Conservation (phyloP, 768 basidiomycete species). For the Termitomyces titanicus region DNA sequence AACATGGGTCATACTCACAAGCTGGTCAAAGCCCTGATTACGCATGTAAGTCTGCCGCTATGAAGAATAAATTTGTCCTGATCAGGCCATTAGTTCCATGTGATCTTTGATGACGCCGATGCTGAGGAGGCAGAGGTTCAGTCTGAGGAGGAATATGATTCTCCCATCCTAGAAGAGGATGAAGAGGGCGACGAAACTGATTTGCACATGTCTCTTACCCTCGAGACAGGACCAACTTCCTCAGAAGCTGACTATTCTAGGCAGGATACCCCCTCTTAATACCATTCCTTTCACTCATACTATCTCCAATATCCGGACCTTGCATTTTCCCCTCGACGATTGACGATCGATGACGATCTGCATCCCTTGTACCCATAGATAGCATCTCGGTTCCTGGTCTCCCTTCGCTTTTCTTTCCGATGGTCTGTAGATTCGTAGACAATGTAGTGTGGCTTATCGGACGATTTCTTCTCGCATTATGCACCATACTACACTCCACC, state of each 20-base stretch:
- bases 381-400: conserved; percentile 1
- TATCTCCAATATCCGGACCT: conserved; percentile 4
- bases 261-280: conserved; percentile 18
- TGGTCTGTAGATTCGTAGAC: conserved; percentile 14
- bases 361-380: conserved; percentile 14
- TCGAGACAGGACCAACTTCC: conserved; percentile 13
- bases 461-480: conserved; percentile 13
- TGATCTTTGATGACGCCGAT: conserved; percentile 72
- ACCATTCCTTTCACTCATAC: conserved; percentile 7
- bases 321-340: conserved; percentile 1
- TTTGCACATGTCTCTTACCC: conserved; percentile 12
- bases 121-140: conserved; percentile 60
- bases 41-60: conserved; percentile 52
- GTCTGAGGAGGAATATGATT: conserved; percentile 62
- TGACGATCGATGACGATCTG: conserved; percentile 7
- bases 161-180: conserved; percentile 65
- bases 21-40: conserved; percentile 72
- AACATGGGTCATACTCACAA: conserved; percentile 80
- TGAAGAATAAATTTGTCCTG: conserved; percentile 4
- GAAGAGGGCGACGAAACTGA: conserved; percentile 42
- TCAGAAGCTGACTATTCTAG: conserved; percentile 13
- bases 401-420: neutral
- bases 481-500: conserved; percentile 12
- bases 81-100: conserved; percentile 41
- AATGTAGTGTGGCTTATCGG: conserved; percentile 11